Percentiles rank a stretch among this genome's conserved stretches.
phyloP scores from a whole-genome alignment of 2,329 filamentous ascomycete genomes.

The Penicillium paneum region DNA sequence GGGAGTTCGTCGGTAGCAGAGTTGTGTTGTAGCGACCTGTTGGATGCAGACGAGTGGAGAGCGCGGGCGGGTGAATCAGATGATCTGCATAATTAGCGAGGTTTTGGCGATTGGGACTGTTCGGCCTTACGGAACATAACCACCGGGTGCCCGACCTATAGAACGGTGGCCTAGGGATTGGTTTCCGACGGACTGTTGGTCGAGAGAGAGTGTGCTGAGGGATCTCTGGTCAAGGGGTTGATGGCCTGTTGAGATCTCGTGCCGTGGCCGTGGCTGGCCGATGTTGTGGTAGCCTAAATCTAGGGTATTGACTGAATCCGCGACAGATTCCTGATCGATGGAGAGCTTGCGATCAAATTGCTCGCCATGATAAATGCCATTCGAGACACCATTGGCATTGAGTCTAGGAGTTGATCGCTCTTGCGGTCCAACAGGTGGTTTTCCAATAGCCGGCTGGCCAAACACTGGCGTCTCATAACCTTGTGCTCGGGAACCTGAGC shows the following conservation, averaged over 20 bases:
- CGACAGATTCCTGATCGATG: not conserved
- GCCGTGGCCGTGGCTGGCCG: not conserved
- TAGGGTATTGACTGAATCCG: not conserved
- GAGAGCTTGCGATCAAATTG: not conserved
- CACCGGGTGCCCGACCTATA: not conserved
- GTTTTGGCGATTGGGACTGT: not conserved
- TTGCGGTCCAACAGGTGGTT: not conserved
- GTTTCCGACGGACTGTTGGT: not conserved
- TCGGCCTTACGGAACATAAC: not conserved
- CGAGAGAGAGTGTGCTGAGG: not conserved
- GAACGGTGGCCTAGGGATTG: constrained; percentile 2
- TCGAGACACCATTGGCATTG: not conserved
- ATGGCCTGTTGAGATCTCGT: not conserved
- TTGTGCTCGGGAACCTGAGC: not conserved
- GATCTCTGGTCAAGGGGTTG: not conserved
- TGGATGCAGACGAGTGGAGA: constrained; percentile 15
- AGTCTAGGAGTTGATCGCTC: not conserved
- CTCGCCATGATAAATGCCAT: not conserved
- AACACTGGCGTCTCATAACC: not conserved
- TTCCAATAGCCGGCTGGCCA: constrained; percentile 5
- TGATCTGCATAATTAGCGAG: constrained; percentile 10
- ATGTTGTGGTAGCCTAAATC: not conserved
- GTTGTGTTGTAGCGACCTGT: constrained; percentile 22
- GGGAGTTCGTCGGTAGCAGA: constrained; percentile 24
- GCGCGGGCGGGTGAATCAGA: constrained; percentile 2